Base-by-base conservation (phyloP, 2,329 filamentous ascomycete species). In the Verticillium tricorpus region DNA sequence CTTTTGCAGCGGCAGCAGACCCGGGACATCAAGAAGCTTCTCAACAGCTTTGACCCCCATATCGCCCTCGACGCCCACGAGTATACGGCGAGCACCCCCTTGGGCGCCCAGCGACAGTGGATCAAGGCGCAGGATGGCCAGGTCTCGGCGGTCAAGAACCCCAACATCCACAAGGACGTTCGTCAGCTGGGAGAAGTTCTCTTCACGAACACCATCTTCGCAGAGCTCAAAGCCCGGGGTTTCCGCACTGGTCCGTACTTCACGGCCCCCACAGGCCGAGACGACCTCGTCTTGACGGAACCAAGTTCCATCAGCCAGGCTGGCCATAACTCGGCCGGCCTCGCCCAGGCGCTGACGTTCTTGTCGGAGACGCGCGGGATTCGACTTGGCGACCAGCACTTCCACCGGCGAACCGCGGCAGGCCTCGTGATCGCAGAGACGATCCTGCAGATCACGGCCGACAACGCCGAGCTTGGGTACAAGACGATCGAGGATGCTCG, bases 281-380 rank as follows among this genome's bases (percentile, higher is more conserved):
- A 60, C 35, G n/a, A 25, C 9, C 56, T 54, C 34, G 28, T 63
- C 15, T 32, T 35, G 34, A 35, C 66, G 2, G 34, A 35, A 4
- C 34, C 34, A 11, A 14, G 34, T 4, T 35, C 34, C 19, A n/a
- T 57, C 56, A 62, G 62, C 54, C 39, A 55, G 19, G 57, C 54
- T 8, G 58, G 57, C 12, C 60, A 62, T 15, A 61, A 62, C 34
- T 57, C 57, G 3, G 25, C 15, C 7, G 60, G 60, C 25, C 62
- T 64, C 25, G 58, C 57, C 22, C 62, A 64, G 32, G 35, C 45
- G 8, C 9, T 64, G 14, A 45, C 62, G 9, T 62, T 64, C 55
- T 52, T 64, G 37, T 58, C 60, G 6, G 62, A 64, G 52, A 60
- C 62, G 5, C 60, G 62, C n/a, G 62, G 62, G 9, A 64, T 64